Conservation (phyloP, 768 basidiomycete species). For the Agaricus sinodeliciosus region DNA sequence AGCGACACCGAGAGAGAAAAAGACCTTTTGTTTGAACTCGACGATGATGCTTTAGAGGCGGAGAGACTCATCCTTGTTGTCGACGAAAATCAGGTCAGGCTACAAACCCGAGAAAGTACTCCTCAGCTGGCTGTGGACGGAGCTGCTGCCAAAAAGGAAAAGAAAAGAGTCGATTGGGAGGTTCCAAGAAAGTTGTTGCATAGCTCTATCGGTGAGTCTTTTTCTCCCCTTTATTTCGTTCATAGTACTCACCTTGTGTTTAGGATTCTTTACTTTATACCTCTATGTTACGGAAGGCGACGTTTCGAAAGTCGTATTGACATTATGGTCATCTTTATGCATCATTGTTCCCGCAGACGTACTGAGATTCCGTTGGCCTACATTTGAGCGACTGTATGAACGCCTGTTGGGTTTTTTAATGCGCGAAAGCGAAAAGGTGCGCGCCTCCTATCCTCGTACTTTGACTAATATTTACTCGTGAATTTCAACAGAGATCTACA, state of each 20-base stretch:
- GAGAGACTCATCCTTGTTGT: too few relatives aligned
- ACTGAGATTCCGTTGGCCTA: constrained; percentile 58
- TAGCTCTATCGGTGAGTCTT: constrained; percentile 73
- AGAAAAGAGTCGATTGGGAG: constrained; percentile 70
- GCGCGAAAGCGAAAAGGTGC: constrained; percentile 81
- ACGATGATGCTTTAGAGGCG: too few relatives aligned
- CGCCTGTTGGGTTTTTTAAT: constrained; percentile 72
- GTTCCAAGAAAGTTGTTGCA: constrained; percentile 85
- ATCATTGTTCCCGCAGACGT: constrained; percentile 70
- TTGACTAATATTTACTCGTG: constrained; percentile 1
- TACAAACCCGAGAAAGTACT: too few relatives aligned
- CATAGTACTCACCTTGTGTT: constrained; percentile 1
- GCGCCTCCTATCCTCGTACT: constrained; percentile 10
- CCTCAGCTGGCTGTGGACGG: not conserved
- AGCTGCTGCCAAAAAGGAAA: constrained; percentile 12
- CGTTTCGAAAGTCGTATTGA: constrained; percentile 52
- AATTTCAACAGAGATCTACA: constrained; percentile 46
- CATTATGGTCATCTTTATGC: constrained; percentile 59
- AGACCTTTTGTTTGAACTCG: not conserved
- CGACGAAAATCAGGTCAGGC: too few relatives aligned
- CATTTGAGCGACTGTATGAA: constrained; percentile 70
- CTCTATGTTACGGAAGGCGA: constrained; percentile 48
- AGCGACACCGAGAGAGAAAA: constrained; percentile 15
- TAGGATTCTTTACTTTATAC: constrained; percentile 38
- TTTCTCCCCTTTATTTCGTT: constrained; percentile 1